Conservation (phyloP, 768 basidiomycete species). For the Leccinum fibrillosum region DNA sequence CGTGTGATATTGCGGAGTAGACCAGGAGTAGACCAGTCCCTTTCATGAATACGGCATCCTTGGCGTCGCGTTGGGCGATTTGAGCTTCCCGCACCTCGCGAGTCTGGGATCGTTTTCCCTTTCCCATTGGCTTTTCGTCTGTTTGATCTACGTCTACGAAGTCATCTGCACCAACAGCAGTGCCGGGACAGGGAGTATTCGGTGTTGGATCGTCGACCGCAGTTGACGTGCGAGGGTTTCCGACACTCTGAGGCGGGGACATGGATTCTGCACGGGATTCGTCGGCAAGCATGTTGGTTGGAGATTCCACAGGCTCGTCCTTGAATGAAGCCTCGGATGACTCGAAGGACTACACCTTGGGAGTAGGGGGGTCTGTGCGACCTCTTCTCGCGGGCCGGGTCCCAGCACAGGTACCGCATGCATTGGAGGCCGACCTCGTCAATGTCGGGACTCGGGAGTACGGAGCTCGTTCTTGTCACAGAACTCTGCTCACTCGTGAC, state of each 20-base stretch:
- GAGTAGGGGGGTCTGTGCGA: conserved; percentile 40
- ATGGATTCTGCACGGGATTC: neutral
- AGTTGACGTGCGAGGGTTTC: no score
- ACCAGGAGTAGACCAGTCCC: conserved; percentile 40
- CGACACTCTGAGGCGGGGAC: neutral
- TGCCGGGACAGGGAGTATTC: no score
- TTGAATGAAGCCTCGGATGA: conserved; percentile 41
- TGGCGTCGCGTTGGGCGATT: conserved; percentile 43
- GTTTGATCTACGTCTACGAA: conserved; percentile 14
- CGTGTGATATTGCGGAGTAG: no score
- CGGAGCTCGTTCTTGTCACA: conserved; percentile 70
- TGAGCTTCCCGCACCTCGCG: conserved; percentile 45
- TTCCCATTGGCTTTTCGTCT: conserved; percentile 31
- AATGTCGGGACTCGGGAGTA: conserved; percentile 54
- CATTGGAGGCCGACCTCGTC: conserved; percentile 61
- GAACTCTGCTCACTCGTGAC: conserved; percentile 79
- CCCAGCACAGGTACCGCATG: conserved; percentile 32
- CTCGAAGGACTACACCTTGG: conserved; percentile 41
- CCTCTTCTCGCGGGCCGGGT: conserved; percentile 32
- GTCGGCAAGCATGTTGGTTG: neutral
- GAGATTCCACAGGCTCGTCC: conserved; percentile 38
- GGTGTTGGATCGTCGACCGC: no score
- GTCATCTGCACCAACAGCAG: conserved; percentile 3
- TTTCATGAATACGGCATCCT: conserved; percentile 55
- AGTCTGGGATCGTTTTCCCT: conserved; percentile 40